phyloP scores from a whole-genome alignment of 2,329 filamentous ascomycete genomes.

The Trichoderma sp. region DNA sequence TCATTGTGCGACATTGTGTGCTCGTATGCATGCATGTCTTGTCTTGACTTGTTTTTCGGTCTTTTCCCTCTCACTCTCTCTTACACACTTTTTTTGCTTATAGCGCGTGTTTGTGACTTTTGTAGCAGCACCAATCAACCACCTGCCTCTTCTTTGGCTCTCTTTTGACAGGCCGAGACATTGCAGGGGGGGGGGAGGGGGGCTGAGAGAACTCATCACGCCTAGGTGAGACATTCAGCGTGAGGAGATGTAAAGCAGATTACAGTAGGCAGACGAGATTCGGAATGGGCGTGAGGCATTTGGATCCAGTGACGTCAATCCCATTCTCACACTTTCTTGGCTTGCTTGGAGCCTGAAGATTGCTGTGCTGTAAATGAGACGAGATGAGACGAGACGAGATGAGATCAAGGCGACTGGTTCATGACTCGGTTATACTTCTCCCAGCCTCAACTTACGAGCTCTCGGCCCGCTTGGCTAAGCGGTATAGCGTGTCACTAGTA shows the following conservation, averaged over 20 bases:
- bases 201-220: background rate
- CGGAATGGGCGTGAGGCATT: background rate
- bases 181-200: background rate
- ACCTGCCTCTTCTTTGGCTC: background rate
- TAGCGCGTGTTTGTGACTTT: background rate
- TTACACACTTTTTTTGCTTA: background rate
- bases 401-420: background rate
- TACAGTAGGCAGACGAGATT: background rate
- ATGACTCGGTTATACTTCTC: background rate
- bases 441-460: background rate
- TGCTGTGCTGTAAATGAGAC: background rate
- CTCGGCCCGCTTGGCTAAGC: slow-evolving; percentile 17
- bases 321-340: background rate
- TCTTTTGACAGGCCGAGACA: background rate
- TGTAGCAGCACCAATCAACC: background rate
- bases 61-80: background rate
- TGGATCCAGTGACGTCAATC: background rate
- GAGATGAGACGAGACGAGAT: background rate
- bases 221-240: background rate
- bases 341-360: background rate
- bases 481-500: slow-evolving; percentile 20
- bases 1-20: slow-evolving; percentile 7
- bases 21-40: background rate
- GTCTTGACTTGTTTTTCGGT: background rate
- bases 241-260: background rate